Conservation (phyloP, 1,284 basidiomycete genomes). For the Pseudozyma pruni region DNA sequence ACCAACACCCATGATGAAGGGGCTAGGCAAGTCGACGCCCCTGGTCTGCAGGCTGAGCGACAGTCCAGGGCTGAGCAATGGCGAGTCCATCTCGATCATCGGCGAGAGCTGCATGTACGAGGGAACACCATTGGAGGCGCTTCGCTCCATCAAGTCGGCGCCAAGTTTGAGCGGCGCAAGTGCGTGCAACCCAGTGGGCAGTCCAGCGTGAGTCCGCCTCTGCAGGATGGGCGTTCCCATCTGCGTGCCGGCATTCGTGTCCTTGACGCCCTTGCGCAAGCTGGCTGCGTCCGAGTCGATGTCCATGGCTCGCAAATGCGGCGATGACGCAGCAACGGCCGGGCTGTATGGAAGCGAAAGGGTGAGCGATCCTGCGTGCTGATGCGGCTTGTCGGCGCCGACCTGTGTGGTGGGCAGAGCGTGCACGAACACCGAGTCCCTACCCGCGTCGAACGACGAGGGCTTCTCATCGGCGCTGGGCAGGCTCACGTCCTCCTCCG, state of each 20-base stretch:
- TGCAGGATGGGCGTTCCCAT: slow-evolving; percentile 41
- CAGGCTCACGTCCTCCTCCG: slow-evolving; percentile 9
- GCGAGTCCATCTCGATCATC: slow-evolving; percentile 50
- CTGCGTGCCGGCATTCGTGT: slow-evolving; percentile 6
- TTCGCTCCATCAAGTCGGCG: slow-evolving; percentile 37
- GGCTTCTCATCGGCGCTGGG: slow-evolving; percentile 11
- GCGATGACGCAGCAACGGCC: slow-evolving; percentile 28
- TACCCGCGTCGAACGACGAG: slow-evolving; percentile 8
- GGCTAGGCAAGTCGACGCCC: slow-evolving; percentile 29
- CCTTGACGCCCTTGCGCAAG: slow-evolving; percentile 1
- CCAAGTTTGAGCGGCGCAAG: slow-evolving; percentile 39
- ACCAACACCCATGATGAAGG: slow-evolving; percentile 43
- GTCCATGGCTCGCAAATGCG: slow-evolving; percentile 28
- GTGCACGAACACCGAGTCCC: slow-evolving; percentile 57
- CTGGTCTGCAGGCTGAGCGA: slow-evolving; percentile 34
- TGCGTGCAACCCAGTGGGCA: slow-evolving; percentile 22
- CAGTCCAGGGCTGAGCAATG: slow-evolving; percentile 43
- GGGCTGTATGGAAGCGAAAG: slow-evolving; percentile 55
- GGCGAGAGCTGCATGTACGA: slow-evolving; percentile 50
- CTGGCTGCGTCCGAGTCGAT: slow-evolving; percentile 10
- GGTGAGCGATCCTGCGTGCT: slow-evolving; percentile 55
- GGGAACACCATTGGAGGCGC: slow-evolving; percentile 12
- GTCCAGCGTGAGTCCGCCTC: slow-evolving; percentile 35
- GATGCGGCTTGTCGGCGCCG: slow-evolving; percentile 35
- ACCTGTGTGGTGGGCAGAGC: slow-evolving; percentile 55